Evolutionary conservation across 2,329 filamentous ascomycete species (phyloP).

Genomic region (Sclerotinia subarctica): DNA sequence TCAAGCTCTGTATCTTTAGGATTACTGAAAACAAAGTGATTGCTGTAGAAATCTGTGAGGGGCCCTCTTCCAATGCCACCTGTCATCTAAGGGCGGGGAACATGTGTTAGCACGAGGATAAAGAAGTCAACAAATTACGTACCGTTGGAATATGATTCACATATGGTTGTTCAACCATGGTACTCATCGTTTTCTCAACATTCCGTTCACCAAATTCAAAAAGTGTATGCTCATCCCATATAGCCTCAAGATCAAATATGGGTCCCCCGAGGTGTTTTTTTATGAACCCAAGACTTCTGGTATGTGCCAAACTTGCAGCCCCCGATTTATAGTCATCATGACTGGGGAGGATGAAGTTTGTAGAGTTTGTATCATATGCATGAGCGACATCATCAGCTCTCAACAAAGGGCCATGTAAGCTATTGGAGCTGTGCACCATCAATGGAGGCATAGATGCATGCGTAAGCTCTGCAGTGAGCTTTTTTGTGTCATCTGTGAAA

Average conservation of each 20-base stretch:
- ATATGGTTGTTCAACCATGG: slow-evolving; percentile 77
- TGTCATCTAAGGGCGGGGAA: slow-evolving; percentile 35
- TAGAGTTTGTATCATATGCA: slow-evolving; percentile 20
- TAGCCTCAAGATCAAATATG: slow-evolving; percentile 69
- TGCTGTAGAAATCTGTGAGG: slow-evolving; percentile 64
- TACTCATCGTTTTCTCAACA: slow-evolving; percentile 71
- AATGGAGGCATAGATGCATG: slow-evolving; percentile 1
- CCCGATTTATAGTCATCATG: slow-evolving; percentile 42
- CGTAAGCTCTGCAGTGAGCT: background rate
- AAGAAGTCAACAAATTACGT: slow-evolving; percentile 32
- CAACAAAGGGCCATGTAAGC: background rate
- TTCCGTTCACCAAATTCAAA: slow-evolving; percentile 68
- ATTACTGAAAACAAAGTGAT: slow-evolving; percentile 75
- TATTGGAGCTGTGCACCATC: slow-evolving; percentile 11
- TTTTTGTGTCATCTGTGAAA: background rate
- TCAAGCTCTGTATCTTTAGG: slow-evolving; percentile 64
- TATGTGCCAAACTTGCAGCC: slow-evolving; percentile 55
- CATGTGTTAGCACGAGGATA: background rate
- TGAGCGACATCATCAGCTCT: slow-evolving; percentile 10
- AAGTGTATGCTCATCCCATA: slow-evolving; percentile 76
- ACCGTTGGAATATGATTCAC: slow-evolving; percentile 74
- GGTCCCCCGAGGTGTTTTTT: slow-evolving; percentile 63
- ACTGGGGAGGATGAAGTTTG: slow-evolving; percentile 27
- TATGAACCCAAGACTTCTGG: slow-evolving; percentile 61
- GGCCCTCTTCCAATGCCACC: slow-evolving; percentile 65